Percentiles rank a stretch among this genome's conserved stretches.
phyloP scores from a whole-genome alignment of 2,329 filamentous ascomycete species.

The Fulvia fulva region DNA sequence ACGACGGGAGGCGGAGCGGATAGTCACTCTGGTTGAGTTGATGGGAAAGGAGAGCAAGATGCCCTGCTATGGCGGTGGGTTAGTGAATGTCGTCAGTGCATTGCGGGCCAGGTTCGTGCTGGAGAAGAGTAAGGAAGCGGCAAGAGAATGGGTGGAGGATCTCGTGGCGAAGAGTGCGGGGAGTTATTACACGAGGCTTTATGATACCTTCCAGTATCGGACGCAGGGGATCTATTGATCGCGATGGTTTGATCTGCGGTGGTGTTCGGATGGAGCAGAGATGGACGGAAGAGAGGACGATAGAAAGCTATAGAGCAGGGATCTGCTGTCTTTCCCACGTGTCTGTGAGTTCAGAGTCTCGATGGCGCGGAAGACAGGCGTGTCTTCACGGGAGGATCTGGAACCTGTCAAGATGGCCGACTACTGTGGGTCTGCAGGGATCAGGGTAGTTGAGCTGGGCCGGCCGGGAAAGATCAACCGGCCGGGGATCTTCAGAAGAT shows the following conservation, averaged over 20 bases:
- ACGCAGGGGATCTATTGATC: slow-evolving; percentile 80
- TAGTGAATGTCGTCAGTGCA: slow-evolving; percentile 65
- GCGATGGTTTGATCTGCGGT: background rate
- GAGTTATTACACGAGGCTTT: slow-evolving; percentile 84
- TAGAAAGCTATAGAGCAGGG: no score
- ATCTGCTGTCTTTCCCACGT: no score
- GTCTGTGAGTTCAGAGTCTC: no score
- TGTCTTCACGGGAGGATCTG: background rate
- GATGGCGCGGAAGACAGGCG: background rate
- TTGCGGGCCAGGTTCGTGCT: slow-evolving; percentile 74
- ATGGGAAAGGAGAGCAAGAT: slow-evolving; percentile 82
- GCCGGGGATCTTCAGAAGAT: no score
- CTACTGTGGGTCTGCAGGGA: no score
- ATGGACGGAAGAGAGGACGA: background rate
- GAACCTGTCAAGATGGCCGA: no score
- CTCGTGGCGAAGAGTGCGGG: slow-evolving; percentile 76
- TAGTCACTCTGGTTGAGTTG: slow-evolving; percentile 77
- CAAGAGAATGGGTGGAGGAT: slow-evolving; percentile 77
- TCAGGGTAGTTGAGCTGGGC: background rate
- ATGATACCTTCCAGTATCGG: slow-evolving; percentile 71
- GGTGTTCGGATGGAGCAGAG: background rate
- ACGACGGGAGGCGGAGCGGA: slow-evolving; percentile 71
- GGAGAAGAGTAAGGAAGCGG: slow-evolving; percentile 77
- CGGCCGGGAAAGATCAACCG: no score
- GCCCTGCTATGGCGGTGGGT: slow-evolving; percentile 75